Percentiles rank a stretch among this genome's conserved stretches.
These are phyloP conservation scores for Populus hybrid DNA, from an alignment of 441 rosid genomes.

Conservation along the genomic window DNA sequence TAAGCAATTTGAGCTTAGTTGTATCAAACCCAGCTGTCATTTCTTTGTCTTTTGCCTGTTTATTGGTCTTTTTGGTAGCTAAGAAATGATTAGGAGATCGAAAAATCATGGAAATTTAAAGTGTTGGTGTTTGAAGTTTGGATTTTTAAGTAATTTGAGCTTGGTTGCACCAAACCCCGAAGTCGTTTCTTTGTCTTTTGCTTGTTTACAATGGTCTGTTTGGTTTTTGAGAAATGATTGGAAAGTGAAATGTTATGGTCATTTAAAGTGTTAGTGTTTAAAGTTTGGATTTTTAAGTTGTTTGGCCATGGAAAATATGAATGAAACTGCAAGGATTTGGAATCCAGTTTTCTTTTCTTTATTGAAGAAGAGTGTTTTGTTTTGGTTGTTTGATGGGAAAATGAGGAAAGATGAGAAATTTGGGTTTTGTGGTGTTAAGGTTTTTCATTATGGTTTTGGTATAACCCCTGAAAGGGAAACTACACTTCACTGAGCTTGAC, in stretches of 20 bases:
- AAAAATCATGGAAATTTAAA: neutral
- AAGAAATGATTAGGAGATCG: neutral
- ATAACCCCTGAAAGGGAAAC: neutral
- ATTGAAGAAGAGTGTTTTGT: neutral
- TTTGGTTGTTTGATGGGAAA: neutral
- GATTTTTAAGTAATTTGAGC: slow-evolving; percentile 1
- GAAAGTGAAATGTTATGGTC: neutral
- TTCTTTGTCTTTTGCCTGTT: neutral
- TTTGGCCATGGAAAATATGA: neutral
- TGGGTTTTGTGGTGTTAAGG: slow-evolving; percentile 1
- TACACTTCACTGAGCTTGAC: neutral
- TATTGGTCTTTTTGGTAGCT: neutral
- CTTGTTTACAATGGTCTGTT: neutral
- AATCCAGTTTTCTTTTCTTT: neutral
- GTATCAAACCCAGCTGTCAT: neutral
- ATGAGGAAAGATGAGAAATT: neutral
- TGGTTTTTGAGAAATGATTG: neutral
- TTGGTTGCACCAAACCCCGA: slow-evolving; percentile 3
- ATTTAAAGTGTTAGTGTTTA: neutral
- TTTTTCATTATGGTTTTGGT: neutral
- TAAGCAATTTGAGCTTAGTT: neutral
- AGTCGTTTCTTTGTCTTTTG: neutral
- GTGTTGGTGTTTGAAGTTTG: neutral
- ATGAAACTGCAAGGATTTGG: neutral
- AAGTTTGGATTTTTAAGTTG: neutral